Base-by-base conservation (phyloP, 2,329 filamentous ascomycete species). In the Neonectria sp. region DNA sequence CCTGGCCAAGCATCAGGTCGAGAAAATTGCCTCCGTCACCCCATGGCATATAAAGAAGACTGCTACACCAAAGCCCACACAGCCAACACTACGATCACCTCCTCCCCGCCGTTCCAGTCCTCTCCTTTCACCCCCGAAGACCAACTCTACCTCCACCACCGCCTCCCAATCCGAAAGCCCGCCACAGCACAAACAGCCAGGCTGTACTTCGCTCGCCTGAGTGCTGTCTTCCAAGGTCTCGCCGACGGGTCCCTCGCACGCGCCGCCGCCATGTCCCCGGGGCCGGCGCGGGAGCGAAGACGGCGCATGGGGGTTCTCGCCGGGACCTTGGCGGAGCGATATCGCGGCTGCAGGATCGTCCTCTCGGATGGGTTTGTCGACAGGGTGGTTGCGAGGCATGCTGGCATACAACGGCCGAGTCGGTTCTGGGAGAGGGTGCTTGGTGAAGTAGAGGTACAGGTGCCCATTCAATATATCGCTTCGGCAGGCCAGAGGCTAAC, bases 351-450 rank as follows among this genome's bases (percentile, higher is more conserved):
- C 29, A 52, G 43, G 27, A 4, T 68, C 25, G 48, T 60, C 35
- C 65, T 70, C 13, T 65, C 70, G 9, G 63, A 68, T 31, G 46
- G 25, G 6, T 55, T 72, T 8, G 55, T 66, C 6, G 8, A 58
- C 8, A 17, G 33, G 8, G 60, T 61, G 17, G 48, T 72, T n/a
- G 37, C 48, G 3, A 61, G 60, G 46, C 59, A 62, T 45, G 63
- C 55, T 3, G 6, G 52, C 11, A 45, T 65, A 21, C 52, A 40
- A 17, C 57, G 70, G 4, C 57, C 58, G 21, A 70, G 68, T 21
- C 55, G 53, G 25, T 70, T 70, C 45, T 70, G 68, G 70, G 68
- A 70, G 15, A 60, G n/a, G 13, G 63, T 70, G 27, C 60, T 72
- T 4, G 63, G 67, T 2, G 65, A 72, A n/a, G 60, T 69, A 6